A percentile compares a stretch with the other conserved stretches of the same genome.
Conservation (phyloP, 2,329 filamentous ascomycete species). For the Dryadomyces quercus-mongolicae region DNA sequence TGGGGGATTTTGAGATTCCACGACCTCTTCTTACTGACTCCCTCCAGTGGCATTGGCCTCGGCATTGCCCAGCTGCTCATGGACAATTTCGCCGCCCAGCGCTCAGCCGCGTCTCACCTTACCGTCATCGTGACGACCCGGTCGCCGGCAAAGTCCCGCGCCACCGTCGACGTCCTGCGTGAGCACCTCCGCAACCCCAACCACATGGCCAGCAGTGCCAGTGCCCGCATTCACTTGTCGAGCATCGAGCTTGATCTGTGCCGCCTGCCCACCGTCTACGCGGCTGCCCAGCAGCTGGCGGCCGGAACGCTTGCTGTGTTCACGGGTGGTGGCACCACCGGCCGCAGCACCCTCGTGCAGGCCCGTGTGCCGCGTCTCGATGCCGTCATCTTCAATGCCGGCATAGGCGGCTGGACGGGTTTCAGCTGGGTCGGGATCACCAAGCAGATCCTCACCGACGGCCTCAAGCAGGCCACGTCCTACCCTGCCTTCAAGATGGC, state of each 20-base stretch:
- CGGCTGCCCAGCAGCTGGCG: slow-evolving; percentile 34
- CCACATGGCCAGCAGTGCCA: slow-evolving; percentile 25
- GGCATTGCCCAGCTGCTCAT: slow-evolving; percentile 75
- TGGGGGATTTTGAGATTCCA: no score
- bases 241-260: slow-evolving; percentile 49
- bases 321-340: slow-evolving; percentile 12
- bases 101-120: slow-evolving; percentile 57
- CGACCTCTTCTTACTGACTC: no score
- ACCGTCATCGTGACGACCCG: slow-evolving; percentile 78
- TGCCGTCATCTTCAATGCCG: slow-evolving; percentile 73
- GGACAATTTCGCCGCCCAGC: slow-evolving; percentile 71
- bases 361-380: slow-evolving; percentile 49
- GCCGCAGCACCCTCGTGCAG: neutral
- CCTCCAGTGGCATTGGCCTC: slow-evolving; percentile 68
- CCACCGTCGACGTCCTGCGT: slow-evolving; percentile 55
- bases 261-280: slow-evolving; percentile 38
- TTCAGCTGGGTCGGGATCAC: slow-evolving; percentile 55
- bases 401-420: slow-evolving; percentile 77
- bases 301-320: slow-evolving; percentile 33
- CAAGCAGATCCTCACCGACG: slow-evolving; percentile 38
- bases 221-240: slow-evolving; percentile 44
- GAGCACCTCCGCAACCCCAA: slow-evolving; percentile 38
- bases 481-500: slow-evolving; percentile 70
- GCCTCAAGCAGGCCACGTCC: slow-evolving; percentile 56
- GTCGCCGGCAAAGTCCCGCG: slow-evolving; percentile 57